phyloP scores from a whole-genome alignment of 176 grass and related monocot species.

The Oryza meyeriana region DNA sequence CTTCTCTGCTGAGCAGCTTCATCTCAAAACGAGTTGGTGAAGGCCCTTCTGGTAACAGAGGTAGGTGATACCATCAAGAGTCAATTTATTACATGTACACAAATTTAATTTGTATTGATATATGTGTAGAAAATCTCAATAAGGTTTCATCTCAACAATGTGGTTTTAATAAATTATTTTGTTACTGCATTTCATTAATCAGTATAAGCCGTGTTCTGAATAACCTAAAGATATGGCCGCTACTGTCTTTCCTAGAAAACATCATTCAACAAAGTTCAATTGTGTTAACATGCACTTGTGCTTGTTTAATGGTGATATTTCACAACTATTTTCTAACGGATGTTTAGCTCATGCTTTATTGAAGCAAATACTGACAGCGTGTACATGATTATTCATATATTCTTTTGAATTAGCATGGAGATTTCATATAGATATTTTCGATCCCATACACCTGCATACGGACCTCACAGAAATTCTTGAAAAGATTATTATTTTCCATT shows the following conservation, averaged over 20 bases:
- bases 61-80: constrained; percentile 20
- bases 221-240: background rate
- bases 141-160: constrained; percentile 12
- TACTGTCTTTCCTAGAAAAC: background rate
- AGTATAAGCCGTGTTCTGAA: background rate
- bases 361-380: background rate
- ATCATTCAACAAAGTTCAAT: background rate
- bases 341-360: background rate
- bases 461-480: background rate
- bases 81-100: background rate
- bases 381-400: background rate
- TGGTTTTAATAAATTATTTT: background rate
- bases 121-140: background rate
- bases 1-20: constrained; percentile 55
- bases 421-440: background rate
- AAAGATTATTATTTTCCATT: background rate
- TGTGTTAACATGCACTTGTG: background rate
- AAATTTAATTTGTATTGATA: constrained; percentile 5
- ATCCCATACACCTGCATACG: background rate
- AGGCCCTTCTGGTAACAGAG: constrained; percentile 98
- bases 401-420: background rate
- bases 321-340: background rate
- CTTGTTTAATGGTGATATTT: background rate
- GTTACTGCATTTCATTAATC: background rate
- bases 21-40: constrained; percentile 80